Evolutionary conservation across 2,329 filamentous ascomycete species (phyloP).

Genomic region (Magnaporthiopsis incrustans): DNA sequence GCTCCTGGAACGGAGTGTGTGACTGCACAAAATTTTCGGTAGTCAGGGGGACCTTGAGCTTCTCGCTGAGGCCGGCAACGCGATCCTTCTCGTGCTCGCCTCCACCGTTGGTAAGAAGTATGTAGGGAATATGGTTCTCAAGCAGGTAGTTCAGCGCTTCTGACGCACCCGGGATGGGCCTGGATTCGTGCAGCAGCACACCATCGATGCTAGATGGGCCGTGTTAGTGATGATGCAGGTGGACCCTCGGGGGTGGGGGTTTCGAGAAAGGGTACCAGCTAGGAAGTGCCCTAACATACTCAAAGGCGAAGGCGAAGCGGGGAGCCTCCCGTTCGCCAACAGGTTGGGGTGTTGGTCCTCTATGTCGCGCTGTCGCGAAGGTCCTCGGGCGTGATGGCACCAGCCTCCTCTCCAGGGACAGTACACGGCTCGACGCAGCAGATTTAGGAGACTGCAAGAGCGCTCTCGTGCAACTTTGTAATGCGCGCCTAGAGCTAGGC

Average conservation of each 20-base stretch:
- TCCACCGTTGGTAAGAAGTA: slow-evolving; percentile 92
- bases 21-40: slow-evolving; percentile 74
- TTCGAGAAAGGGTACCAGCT: neutral
- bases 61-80: slow-evolving; percentile 59
- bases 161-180: slow-evolving; percentile 69
- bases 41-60: slow-evolving; percentile 56
- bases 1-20: slow-evolving; percentile 78
- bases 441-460: neutral
- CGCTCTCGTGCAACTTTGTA: neutral
- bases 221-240: neutral
- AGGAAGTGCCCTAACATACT: slow-evolving; percentile 21
- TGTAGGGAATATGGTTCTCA: slow-evolving; percentile 73
- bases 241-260: neutral
- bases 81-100: slow-evolving; percentile 73
- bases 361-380: neutral
- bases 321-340: neutral
- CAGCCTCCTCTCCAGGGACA: neutral
- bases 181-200: slow-evolving; percentile 78
- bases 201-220: slow-evolving; percentile 61
- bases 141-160: slow-evolving; percentile 68
- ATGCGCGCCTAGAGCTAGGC: no score
- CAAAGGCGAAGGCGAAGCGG: slow-evolving; percentile 33
- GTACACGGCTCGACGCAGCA: neutral
- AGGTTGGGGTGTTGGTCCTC: neutral
- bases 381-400: neutral